phyloP scores from a whole-genome alignment of 129 eudicot genomes.

The Flaveria trinervia region DNA sequence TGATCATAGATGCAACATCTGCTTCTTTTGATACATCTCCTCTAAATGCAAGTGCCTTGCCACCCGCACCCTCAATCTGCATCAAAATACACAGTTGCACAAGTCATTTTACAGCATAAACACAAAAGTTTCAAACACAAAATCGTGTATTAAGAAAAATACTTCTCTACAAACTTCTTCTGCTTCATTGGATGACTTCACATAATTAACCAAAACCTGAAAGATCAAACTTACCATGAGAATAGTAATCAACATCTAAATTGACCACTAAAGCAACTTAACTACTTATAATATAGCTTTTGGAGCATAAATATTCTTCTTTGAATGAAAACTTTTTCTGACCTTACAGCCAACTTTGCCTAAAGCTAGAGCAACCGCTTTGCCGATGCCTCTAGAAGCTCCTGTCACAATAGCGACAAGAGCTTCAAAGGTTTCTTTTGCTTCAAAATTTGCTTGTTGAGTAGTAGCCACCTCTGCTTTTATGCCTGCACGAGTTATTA shows the following conservation, averaged over 20 bases:
- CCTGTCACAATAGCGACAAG: slow-evolving; percentile 92
- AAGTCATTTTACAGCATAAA: background rate
- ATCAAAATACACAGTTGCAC: background rate
- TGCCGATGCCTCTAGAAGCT: slow-evolving; percentile 96
- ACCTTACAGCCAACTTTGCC: too few species aligned
- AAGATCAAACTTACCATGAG: too few species aligned
- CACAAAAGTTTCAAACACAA: too few species aligned
- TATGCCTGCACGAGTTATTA: slow-evolving; percentile 18
- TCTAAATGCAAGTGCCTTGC: slow-evolving; percentile 57
- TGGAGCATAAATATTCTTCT: too few species aligned
- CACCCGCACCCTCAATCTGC: slow-evolving; percentile 62
- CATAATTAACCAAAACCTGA: too few species aligned
- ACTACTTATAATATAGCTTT: too few species aligned
- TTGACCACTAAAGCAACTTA: too few species aligned
- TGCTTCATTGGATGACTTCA: too few species aligned
- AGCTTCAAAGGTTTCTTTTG: slow-evolving; percentile 50
- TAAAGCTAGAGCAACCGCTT: slow-evolving; percentile 46
- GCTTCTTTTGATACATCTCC: slow-evolving; percentile 72
- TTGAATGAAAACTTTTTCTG: too few species aligned
- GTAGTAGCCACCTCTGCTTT: slow-evolving; percentile 58
- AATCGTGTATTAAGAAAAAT: too few species aligned
- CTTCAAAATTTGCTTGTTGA: slow-evolving; percentile 42
- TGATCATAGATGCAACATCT: slow-evolving; percentile 65
- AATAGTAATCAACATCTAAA: too few species aligned
- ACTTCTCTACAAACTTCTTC: too few species aligned